These are phyloP conservation scores for Cladophialophora psammophila DNA, from an alignment of 2,329 filamentous ascomycete genomes.

Conservation along the genomic window DNA sequence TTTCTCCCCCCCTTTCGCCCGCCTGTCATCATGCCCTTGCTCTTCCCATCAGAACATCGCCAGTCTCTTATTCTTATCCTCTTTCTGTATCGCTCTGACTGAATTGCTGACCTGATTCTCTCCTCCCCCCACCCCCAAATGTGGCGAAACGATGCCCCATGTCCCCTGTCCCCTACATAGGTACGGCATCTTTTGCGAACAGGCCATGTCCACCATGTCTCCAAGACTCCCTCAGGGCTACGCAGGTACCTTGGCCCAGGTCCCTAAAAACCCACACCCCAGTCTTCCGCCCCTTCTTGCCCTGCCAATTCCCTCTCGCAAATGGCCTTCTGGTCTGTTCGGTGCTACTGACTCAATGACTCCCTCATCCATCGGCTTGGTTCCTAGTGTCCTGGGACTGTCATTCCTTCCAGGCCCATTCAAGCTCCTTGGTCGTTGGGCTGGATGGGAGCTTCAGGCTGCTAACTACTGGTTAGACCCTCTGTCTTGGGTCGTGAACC, in stretches of 20 bases:
- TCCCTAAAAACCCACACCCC: background rate
- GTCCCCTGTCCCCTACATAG: background rate
- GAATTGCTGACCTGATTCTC: slow-evolving; percentile 15
- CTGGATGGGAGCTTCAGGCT: slow-evolving; percentile 22
- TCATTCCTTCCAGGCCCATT: background rate
- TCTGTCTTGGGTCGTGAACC: slow-evolving; percentile 24
- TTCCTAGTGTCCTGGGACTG: slow-evolving; percentile 16
- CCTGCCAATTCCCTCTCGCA: slow-evolving; percentile 14
- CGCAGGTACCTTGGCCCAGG: slow-evolving; percentile 5
- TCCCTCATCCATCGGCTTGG: slow-evolving; percentile 22
- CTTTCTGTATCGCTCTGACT: slow-evolving; percentile 14
- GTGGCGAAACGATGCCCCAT: slow-evolving; percentile 13
- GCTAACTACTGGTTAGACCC: slow-evolving; percentile 12
- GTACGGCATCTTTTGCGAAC: background rate
- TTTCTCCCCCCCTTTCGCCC: background rate
- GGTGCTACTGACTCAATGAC: slow-evolving; percentile 5
- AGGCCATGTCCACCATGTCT: background rate
- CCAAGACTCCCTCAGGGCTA: slow-evolving; percentile 1
- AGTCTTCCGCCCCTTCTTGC: slow-evolving; percentile 13
- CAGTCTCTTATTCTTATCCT: slow-evolving; percentile 12
- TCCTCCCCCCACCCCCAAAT: background rate
- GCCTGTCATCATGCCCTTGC: background rate
- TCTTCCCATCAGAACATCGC: background rate
- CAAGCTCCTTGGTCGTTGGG: slow-evolving; percentile 11
- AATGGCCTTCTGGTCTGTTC: slow-evolving; percentile 9